Evolutionary conservation across 352 stramenopile species (phyloP).

Genomic region (Elongisporangium undulatum): DNA sequence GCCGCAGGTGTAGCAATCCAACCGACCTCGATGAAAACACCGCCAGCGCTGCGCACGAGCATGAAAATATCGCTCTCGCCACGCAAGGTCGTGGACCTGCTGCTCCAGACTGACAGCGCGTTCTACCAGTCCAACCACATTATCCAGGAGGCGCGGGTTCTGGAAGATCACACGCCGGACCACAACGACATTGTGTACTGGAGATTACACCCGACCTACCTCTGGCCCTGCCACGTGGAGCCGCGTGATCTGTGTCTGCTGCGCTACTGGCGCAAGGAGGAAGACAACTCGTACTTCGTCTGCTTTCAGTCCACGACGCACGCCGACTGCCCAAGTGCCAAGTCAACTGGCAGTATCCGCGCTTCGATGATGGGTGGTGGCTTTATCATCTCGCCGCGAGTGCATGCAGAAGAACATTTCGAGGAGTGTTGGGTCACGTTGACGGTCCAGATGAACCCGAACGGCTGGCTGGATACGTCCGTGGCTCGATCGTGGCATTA

Average conservation of each 20-base stretch:
- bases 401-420: slow-evolving; percentile 56
- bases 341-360: slow-evolving; percentile 28
- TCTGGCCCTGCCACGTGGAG: slow-evolving; percentile 69
- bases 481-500: slow-evolving; percentile 69
- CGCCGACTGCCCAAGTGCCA: slow-evolving; percentile 29
- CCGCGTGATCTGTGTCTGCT: slow-evolving; percentile 72
- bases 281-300: slow-evolving; percentile 78
- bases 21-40: slow-evolving; percentile 29
- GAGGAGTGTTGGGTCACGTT: slow-evolving; percentile 79
- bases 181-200: slow-evolving; percentile 82
- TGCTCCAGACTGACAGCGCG: slow-evolving; percentile 61
- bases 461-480: slow-evolving; percentile 63
- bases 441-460: slow-evolving; percentile 79
- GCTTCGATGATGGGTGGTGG: slow-evolving; percentile 64
- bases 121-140: slow-evolving; percentile 79
- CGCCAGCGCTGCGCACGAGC: slow-evolving; percentile 65
- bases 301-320: slow-evolving; percentile 85
- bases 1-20: slow-evolving; percentile 19
- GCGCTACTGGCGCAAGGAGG: slow-evolving; percentile 81
- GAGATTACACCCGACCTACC: slow-evolving; percentile 57
- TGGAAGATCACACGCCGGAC: slow-evolving; percentile 60
- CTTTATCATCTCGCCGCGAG: slow-evolving; percentile 60
- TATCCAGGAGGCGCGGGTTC: slow-evolving; percentile 51
- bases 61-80: slow-evolving; percentile 63
- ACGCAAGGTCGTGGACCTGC: slow-evolving; percentile 70